phyloP scores from a whole-genome alignment of 139 green algal genomes.

The Desmodesmus armatus region DNA sequence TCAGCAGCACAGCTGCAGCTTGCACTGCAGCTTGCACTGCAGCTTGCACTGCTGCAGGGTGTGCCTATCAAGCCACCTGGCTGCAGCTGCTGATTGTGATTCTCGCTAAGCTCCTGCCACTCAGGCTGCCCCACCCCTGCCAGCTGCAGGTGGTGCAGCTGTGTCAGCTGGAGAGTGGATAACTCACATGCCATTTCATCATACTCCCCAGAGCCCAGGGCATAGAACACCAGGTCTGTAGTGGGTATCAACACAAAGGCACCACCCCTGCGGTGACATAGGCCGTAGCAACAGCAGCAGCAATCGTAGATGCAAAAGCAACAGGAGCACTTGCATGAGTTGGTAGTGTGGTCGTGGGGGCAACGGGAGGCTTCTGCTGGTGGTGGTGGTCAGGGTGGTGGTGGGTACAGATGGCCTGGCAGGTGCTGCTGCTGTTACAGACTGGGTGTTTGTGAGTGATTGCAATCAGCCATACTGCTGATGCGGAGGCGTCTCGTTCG shows the following conservation, averaged over 20 bases:
- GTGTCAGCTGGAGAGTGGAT: background rate
- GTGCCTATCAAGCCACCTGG: no score
- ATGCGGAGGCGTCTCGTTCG: no score
- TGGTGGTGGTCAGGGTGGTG: no score
- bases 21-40: background rate
- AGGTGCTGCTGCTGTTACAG: background rate
- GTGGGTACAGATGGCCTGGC: no score
- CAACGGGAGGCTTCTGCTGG: no score
- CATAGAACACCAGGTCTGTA: conserved; percentile 74
- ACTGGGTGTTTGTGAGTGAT: no score
- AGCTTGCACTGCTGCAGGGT: background rate
- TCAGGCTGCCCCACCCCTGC: background rate
- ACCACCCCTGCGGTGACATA: conserved; percentile 50
- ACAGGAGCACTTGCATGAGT: no score
- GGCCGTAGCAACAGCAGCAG: background rate
- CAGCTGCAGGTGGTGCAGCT: conserved; percentile 3
- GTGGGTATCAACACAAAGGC: conserved; percentile 65
- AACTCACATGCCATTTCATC: conserved; percentile 77
- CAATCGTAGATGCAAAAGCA: no score
- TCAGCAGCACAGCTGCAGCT: no score
- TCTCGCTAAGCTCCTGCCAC: background rate
- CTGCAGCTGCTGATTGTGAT: background rate
- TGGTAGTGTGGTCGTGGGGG: no score
- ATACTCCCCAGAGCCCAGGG: conserved; percentile 81
- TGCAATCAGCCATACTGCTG: background rate